phyloP scores from a whole-genome alignment of 352 stramenopile species.

The Pythium rhizo-oryzae region DNA sequence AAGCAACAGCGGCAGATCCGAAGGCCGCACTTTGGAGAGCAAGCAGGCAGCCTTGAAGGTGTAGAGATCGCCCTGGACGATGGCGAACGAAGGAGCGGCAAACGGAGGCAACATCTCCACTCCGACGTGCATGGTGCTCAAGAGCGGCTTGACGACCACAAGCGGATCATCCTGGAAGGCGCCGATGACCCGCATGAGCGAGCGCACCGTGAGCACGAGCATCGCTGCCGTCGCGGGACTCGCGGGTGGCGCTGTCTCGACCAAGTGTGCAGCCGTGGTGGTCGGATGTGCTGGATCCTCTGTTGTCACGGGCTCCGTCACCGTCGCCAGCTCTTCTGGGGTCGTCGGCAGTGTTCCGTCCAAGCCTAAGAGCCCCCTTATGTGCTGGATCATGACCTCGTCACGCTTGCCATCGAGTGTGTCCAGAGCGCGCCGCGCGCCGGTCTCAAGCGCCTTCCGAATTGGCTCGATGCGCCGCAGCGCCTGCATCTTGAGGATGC shows the following conservation, averaged over 20 bases:
- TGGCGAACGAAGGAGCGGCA: background rate
- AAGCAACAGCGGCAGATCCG: constrained; percentile 1
- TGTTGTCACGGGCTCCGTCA: background rate
- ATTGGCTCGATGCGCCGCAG: background rate
- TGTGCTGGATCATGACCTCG: no score
- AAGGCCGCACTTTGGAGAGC: background rate
- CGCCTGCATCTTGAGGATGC: background rate
- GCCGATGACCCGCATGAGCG: constrained; percentile 7
- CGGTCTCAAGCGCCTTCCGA: background rate
- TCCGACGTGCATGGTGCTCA: background rate
- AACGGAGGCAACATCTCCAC: no score
- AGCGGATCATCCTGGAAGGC: background rate
- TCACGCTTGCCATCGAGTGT: background rate
- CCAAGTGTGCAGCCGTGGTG: no score
- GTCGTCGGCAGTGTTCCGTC: no score
- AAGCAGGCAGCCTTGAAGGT: constrained; percentile 1
- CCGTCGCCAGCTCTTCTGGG: no score
- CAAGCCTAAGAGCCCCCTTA: no score
- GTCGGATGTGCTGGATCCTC: background rate
- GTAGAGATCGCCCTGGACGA: constrained; percentile 11
- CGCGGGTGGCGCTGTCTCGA: background rate
- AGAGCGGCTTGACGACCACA: background rate
- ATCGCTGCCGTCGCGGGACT: background rate
- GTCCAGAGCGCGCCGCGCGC: background rate
- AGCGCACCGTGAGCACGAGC: background rate